Evolutionary conservation across 2,329 filamentous ascomycete genomes (phyloP).

Genomic region (Cercospora beticola): DNA sequence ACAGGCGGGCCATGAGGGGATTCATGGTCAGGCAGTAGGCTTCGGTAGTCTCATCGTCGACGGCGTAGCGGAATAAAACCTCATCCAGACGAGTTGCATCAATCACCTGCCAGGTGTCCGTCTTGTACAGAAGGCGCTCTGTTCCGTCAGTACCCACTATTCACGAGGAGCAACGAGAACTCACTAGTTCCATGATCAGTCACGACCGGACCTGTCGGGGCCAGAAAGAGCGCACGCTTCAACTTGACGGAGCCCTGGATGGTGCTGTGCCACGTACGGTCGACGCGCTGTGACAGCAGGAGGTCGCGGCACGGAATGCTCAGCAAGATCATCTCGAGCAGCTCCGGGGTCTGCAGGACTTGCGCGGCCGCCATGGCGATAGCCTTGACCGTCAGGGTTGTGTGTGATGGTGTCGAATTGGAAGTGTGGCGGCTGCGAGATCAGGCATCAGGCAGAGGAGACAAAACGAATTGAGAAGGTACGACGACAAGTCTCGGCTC

Average conservation of each 20-base stretch:
- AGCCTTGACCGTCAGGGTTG: background rate
- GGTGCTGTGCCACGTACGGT: background rate
- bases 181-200: background rate
- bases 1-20: background rate
- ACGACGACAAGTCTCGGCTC: background rate
- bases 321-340: constrained; percentile 9
- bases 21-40: background rate
- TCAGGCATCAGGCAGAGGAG: background rate
- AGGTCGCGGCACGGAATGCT: background rate
- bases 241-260: background rate
- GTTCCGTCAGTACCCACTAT: background rate
- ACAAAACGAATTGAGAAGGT: background rate
- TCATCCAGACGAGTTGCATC: too few relatives aligned
- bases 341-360: constrained; percentile 4
- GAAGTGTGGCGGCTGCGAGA: background rate
- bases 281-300: constrained; percentile 5
- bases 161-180: background rate
- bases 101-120: background rate
- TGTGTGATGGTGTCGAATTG: background rate
- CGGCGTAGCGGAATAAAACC: background rate
- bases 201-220: background rate
- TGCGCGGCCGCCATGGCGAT: background rate
- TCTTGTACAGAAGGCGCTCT: background rate
- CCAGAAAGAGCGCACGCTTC: background rate
- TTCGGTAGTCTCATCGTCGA: background rate